Evolutionary conservation across 768 basidiomycete species (phyloP).

Genomic region (Solioccasus polychromus): DNA sequence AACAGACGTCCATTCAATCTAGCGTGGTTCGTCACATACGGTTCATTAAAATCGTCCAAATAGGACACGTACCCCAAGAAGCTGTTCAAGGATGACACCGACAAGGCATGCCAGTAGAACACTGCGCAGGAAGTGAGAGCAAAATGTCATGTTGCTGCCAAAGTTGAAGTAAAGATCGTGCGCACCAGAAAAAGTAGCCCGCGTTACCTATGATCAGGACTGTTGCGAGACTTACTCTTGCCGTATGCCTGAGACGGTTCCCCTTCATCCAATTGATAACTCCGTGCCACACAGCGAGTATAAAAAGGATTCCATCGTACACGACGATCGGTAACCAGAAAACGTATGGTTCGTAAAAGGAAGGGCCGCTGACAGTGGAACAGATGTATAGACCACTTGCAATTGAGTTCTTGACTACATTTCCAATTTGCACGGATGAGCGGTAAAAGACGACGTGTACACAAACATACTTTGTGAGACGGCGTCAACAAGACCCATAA

Average conservation of each 20-base stretch:
- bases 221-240: conserved; percentile 4
- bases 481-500: conserved; percentile 5
- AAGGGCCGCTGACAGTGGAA: background rate
- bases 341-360: background rate
- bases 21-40: too few relatives aligned
- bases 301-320: conserved; percentile 9
- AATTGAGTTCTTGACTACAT: conserved; percentile 10
- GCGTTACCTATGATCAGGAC: conserved; percentile 13
- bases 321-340: conserved; percentile 9
- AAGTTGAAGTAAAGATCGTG: background rate
- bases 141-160: too few relatives aligned
- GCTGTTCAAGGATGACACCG: background rate
- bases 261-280: background rate
- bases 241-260: background rate
- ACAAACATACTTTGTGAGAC: conserved; percentile 2
- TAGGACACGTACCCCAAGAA: conserved; percentile 2
- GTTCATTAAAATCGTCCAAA: too few relatives aligned
- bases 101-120: conserved; percentile 7
- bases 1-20: conserved; percentile 6
- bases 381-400: conserved; percentile 4
- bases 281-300: conserved; percentile 5
- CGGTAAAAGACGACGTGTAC: too few relatives aligned
- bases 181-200: conserved; percentile 17
- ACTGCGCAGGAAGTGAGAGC: conserved; percentile 3
- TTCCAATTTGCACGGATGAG: background rate